Conservation (phyloP, 371 early-diverging fungal species). For the Synchytrium microbalum region DNA sequence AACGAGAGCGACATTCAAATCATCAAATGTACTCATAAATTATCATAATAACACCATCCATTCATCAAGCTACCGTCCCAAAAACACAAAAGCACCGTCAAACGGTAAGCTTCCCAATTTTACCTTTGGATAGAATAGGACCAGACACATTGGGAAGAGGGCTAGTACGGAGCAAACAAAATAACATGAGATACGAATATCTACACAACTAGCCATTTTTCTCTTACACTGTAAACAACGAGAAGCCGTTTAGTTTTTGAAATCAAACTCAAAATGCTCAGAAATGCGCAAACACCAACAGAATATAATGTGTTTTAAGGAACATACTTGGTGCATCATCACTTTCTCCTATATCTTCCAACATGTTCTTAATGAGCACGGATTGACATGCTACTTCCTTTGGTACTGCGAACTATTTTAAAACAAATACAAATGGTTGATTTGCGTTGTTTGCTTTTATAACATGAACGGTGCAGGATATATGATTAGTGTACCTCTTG, state of each 20-base stretch:
- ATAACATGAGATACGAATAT: neutral
- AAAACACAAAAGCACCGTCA: neutral
- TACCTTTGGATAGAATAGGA: conserved; percentile 25
- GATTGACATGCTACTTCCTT: conserved; percentile 79
- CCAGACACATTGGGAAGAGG: conserved; percentile 89
- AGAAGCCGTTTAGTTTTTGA: too few relatives aligned
- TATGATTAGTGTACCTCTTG: neutral
- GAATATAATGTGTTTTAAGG: conserved; percentile 72
- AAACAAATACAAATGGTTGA: conserved; percentile 42
- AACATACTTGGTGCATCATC: conserved; percentile 62
- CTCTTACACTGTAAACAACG: neutral
- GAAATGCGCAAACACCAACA: conserved; percentile 42
- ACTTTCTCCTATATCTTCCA: conserved; percentile 57
- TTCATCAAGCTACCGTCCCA: too few relatives aligned
- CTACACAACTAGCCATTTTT: neutral
- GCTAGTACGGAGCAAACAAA: too few relatives aligned
- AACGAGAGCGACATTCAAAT: too few relatives aligned
- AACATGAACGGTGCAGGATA: neutral
- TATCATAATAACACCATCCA: too few relatives aligned
- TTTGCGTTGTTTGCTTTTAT: conserved; percentile 20
- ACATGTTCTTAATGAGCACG: conserved; percentile 86
- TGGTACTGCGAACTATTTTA: conserved; percentile 61
- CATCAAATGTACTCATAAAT: too few relatives aligned
- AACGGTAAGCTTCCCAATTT: neutral
- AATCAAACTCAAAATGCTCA: neutral